phyloP scores from a whole-genome alignment of 495 filamentous ascomycete species.

The Penicillium roqueforti region DNA sequence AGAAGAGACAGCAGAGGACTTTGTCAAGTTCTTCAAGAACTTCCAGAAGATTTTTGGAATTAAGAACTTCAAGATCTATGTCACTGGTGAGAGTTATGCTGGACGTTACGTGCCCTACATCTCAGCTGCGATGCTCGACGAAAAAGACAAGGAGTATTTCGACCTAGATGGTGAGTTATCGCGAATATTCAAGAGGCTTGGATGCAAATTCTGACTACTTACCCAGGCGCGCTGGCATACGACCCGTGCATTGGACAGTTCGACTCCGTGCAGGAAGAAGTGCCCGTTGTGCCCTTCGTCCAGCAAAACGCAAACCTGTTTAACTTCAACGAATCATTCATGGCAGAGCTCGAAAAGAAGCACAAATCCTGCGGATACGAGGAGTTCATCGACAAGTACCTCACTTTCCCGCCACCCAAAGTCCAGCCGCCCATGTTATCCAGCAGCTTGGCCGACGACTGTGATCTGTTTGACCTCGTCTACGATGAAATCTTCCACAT shows the following conservation, averaged over 20 bases:
- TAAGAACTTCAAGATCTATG: slow-evolving; percentile 57
- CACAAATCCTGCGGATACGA: slow-evolving; percentile 55
- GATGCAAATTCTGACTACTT: background rate
- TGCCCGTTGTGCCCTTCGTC: slow-evolving; percentile 45
- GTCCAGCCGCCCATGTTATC: slow-evolving; percentile 36
- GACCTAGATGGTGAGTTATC: slow-evolving; percentile 37
- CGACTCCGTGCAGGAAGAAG: slow-evolving; percentile 37
- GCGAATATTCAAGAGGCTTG: background rate
- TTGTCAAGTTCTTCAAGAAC: slow-evolving; percentile 62
- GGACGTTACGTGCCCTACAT: slow-evolving; percentile 55
- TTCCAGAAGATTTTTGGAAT: slow-evolving; percentile 57
- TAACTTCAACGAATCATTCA: slow-evolving; percentile 53
- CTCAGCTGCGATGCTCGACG: slow-evolving; percentile 48
- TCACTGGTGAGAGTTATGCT: slow-evolving; percentile 60
- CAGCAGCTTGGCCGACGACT: slow-evolving; percentile 33
- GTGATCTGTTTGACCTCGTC: slow-evolving; percentile 50
- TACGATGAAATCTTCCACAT: slow-evolving; percentile 41
- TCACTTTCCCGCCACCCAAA: slow-evolving; percentile 50
- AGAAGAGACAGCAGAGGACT: slow-evolving; percentile 55
- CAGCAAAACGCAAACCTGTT: slow-evolving; percentile 52
- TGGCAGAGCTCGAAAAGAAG: slow-evolving; percentile 42
- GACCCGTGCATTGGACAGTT: slow-evolving; percentile 43
- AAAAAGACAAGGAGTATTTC: slow-evolving; percentile 46
- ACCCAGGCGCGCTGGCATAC: slow-evolving; percentile 36
- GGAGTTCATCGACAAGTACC: slow-evolving; percentile 51